A percentile compares a stretch with the other conserved stretches of the same genome.
Conservation (phyloP, 371 early-diverging fungal genomes). For the Apophysomyces sp. region DNA sequence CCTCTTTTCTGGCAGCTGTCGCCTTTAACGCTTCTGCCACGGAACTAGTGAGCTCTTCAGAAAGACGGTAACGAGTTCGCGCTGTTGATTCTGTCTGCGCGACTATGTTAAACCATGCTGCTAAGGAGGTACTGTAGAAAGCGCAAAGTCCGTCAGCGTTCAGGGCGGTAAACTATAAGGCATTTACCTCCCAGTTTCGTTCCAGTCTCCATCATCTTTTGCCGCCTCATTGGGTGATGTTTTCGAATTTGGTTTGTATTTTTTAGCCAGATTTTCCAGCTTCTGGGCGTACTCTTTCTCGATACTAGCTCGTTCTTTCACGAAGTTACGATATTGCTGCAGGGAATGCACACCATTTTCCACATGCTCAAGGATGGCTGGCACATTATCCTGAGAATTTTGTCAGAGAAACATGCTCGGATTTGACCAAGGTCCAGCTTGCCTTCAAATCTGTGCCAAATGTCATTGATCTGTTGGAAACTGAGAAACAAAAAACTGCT, state of each 20-base stretch:
- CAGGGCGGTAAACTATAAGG: neutral
- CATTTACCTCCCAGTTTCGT: constrained; percentile 32
- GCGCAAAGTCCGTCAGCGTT: neutral
- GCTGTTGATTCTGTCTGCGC: constrained; percentile 60
- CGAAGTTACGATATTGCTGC: constrained; percentile 70
- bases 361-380: constrained; percentile 56
- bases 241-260: constrained; percentile 50
- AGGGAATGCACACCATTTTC: constrained; percentile 62
- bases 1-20: constrained; percentile 62
- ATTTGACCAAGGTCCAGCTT: too few relatives aligned
- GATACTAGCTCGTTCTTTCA: constrained; percentile 70
- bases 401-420: too few relatives aligned
- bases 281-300: constrained; percentile 78
- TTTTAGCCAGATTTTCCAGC: constrained; percentile 66
- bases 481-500: neutral
- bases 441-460: constrained; percentile 23
- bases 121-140: constrained; percentile 10
- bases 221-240: constrained; percentile 15
- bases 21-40: constrained; percentile 63
- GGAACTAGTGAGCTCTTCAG: constrained; percentile 54
- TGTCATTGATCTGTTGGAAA: constrained; percentile 4
- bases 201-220: constrained; percentile 36
- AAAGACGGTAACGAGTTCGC: constrained; percentile 49
- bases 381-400: constrained; percentile 51
- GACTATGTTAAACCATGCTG: constrained; percentile 59